phyloP scores from a whole-genome alignment of 768 basidiomycete species.

The Agrocybe chaxingu region DNA sequence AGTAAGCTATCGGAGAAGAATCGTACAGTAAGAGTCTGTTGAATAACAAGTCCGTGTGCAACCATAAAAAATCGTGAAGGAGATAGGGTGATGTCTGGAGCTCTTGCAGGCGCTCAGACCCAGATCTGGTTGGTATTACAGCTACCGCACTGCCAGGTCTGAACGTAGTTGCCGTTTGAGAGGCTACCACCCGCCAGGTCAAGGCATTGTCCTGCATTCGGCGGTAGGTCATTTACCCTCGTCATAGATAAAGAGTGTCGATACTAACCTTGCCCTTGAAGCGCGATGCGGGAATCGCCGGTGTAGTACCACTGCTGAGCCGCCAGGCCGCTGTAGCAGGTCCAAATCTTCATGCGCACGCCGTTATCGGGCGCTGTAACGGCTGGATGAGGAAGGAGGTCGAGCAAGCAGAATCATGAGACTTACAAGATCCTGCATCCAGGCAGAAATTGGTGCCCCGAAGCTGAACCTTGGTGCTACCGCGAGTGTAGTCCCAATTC shows the following conservation, averaged over 20 bases:
- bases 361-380: slow-evolving; percentile 19
- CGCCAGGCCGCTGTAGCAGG: slow-evolving; percentile 17
- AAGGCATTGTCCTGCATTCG: slow-evolving; percentile 12
- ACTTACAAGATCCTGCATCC: slow-evolving; percentile 24
- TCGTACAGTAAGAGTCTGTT: too few species aligned
- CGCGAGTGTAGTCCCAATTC: slow-evolving; percentile 22
- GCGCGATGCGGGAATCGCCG: slow-evolving; percentile 20
- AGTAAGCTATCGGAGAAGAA: too few species aligned
- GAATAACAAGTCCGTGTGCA: too few species aligned
- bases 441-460: slow-evolving; percentile 22
- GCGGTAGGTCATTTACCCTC: too few species aligned
- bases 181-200: slow-evolving; percentile 15
- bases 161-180: slow-evolving; percentile 14
- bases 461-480: slow-evolving; percentile 21
- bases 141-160: slow-evolving; percentile 14
- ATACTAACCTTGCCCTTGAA: slow-evolving; percentile 15
- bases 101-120: neutral
- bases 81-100: too few species aligned
- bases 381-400: neutral
- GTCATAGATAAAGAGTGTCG: neutral
- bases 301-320: slow-evolving; percentile 25
- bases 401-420: neutral
- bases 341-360: slow-evolving; percentile 21
- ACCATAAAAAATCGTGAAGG: too few species aligned
- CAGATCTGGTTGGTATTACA: slow-evolving; percentile 18